Percentiles rank a stretch among this genome's conserved stretches.
phyloP scores from a whole-genome alignment of 1,139 yeast species.

The Suhomyces maxii region DNA sequence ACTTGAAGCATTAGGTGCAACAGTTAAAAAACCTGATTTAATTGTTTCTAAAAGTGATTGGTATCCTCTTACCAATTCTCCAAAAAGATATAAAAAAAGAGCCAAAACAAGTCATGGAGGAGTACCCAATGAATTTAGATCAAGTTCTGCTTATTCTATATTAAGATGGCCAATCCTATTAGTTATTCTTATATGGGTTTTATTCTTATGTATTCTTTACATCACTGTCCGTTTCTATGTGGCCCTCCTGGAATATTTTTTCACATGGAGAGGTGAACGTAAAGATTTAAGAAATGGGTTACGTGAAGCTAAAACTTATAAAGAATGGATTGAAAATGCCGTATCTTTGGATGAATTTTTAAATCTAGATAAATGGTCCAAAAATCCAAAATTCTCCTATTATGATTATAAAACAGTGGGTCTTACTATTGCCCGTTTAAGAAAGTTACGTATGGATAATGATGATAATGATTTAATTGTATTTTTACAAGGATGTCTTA shows the following conservation, averaged over 20 bases:
- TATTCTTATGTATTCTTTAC: conserved; percentile 50
- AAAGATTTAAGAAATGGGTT: conserved; percentile 49
- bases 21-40: conserved; percentile 23
- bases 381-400: conserved; percentile 61
- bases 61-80: conserved; percentile 53
- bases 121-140: conserved; percentile 43
- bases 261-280: conserved; percentile 63
- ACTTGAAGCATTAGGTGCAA: conserved; percentile 1
- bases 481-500: conserved; percentile 65
- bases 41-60: conserved; percentile 67
- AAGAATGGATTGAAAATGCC: conserved; percentile 67
- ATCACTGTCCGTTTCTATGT: conserved; percentile 59
- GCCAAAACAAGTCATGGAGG: conserved; percentile 10
- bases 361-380: conserved; percentile 64
- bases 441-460: conserved; percentile 30
- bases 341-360: conserved; percentile 55
- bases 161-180: conserved; percentile 67
- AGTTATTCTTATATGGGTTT: conserved; percentile 55
- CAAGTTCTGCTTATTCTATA: conserved; percentile 51
- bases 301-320: conserved; percentile 49
- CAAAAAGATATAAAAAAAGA: conserved; percentile 10
- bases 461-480: conserved; percentile 51
- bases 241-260: conserved; percentile 58
- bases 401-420: conserved; percentile 66
- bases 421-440: conserved; percentile 49